Percentiles rank a stretch among this genome's conserved stretches.
These are phyloP conservation scores for Hericium erinaceus DNA, from an alignment of 768 basidiomycete genomes.

Conservation along the genomic window DNA sequence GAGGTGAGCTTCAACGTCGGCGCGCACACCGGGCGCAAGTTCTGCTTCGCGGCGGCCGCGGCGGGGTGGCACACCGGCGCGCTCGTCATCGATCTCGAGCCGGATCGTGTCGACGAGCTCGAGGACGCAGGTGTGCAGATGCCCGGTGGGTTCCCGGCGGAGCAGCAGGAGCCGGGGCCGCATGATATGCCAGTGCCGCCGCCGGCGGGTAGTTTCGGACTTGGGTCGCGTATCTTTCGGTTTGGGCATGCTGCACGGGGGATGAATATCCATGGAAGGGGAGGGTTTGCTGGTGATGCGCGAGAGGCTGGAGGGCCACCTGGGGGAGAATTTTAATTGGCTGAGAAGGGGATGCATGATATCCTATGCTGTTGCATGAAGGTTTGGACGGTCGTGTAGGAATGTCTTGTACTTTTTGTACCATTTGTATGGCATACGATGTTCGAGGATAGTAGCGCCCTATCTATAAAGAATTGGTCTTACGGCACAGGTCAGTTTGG, in stretches of 20 bases:
- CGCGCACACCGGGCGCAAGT: conserved; percentile 37
- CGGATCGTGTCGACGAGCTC: background rate
- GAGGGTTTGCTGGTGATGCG: background rate
- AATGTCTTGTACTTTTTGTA: too few species aligned
- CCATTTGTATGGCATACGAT: too few species aligned
- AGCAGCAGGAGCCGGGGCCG: background rate
- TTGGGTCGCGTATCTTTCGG: background rate
- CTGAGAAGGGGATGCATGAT: background rate
- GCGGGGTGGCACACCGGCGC: conserved; percentile 92
- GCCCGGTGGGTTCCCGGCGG: background rate
- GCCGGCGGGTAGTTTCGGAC: background rate
- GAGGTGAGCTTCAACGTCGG: conserved; percentile 65
- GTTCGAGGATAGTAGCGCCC: too few species aligned
- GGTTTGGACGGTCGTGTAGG: too few species aligned
- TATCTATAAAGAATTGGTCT: too few species aligned
- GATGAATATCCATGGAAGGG: background rate
- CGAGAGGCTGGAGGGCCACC: background rate
- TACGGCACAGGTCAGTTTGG: too few species aligned
- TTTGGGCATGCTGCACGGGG: background rate
- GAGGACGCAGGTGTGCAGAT: background rate
- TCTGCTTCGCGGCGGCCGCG: conserved; percentile 75
- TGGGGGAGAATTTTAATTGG: background rate
- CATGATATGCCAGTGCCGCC: background rate
- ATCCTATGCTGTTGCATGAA: too few species aligned
- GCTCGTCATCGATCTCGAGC: conserved; percentile 72